Evolutionary conservation across 1,284 basidiomycete genomes (phyloP).

Genomic region (Malassezia yamatoensis): DNA sequence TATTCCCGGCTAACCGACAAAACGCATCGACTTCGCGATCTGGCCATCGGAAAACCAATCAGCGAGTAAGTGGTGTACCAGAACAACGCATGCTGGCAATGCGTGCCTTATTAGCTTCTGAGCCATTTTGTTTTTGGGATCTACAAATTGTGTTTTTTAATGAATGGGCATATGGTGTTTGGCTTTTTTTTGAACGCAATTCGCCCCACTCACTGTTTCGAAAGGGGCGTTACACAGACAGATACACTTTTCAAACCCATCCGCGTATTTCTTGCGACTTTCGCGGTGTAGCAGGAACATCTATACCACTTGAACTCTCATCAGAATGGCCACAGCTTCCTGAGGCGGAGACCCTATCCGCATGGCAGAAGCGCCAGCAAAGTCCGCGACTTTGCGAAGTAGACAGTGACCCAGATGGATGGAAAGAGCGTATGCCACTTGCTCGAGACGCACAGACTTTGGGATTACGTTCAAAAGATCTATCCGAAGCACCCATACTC

Average conservation of each 20-base stretch:
- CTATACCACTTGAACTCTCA: constrained; percentile 10
- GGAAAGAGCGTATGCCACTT: constrained; percentile 7
- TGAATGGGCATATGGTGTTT: constrained; percentile 33
- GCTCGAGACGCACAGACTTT: constrained; percentile 8
- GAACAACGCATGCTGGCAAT: constrained; percentile 43
- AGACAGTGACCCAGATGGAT: neutral
- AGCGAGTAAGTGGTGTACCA: constrained; percentile 11
- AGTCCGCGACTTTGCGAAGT: neutral
- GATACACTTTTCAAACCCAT: constrained; percentile 7
- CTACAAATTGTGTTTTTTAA: constrained; percentile 37
- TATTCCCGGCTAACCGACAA: constrained; percentile 21
- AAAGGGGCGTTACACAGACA: neutral
- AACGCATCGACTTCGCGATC: neutral
- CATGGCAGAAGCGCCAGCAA: constrained; percentile 5
- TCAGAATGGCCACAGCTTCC: constrained; percentile 6
- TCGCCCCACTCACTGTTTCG: constrained; percentile 4
- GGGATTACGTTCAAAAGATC: constrained; percentile 4
- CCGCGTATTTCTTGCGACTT: constrained; percentile 33
- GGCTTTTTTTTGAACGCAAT: constrained; percentile 19
- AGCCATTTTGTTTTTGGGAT: constrained; percentile 42
- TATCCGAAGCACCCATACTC: neutral
- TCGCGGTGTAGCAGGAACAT: constrained; percentile 29
- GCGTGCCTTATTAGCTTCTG: constrained; percentile 33
- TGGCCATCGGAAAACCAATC: neutral
- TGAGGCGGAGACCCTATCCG: constrained; percentile 5